Evolutionary conservation across 495 filamentous ascomycete species (phyloP), one percentile per base, ranked within the genome.

Genomic region (Darksidea phi): DNA sequence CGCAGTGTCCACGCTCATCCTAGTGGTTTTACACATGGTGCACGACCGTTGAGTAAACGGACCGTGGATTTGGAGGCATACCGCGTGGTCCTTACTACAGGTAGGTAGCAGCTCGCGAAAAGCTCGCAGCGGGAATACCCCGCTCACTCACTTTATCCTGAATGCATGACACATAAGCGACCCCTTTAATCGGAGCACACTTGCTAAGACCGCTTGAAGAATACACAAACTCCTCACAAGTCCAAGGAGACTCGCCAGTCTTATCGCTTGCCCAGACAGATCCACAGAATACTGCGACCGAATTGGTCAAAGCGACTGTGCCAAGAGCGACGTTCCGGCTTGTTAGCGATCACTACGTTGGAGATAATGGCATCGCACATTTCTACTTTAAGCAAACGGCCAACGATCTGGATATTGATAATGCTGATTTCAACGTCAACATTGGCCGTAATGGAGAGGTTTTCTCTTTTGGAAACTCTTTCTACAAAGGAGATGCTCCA

Each of bases 361-460:
- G 71, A 21, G 72, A 67, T 51, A 79, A 80, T 42, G 80, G 80
- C 2, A 71, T 81, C 55, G 73, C 74, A 3, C 80, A 82, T 59
- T 75, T 81, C 58, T 72, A 80, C 64, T 82, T 81, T 70, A 79
- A 77, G 59, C 80, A 82, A 70, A 81, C 79, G 0, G 72, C 70
- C 15, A 75, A 81, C 51, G 79, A 74, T 1, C 53, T 82, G 18
- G 79, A 82, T 36, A 79, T 82, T 55, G 79, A 80, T 67, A 82
- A 82, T 69, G 78, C 78, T 1, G 78, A 81, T 61, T 79, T 80
- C 61, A 82, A 83, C 23, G 79, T 82, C 58, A 83, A 83, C 54
- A 68, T 76, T 51, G 73, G 62, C 32, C 25, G 36, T 23, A 72
- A 79, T 48, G 76, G 76, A 32, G 68, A 48, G 28, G 70, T 77